phyloP scores from a whole-genome alignment of 768 basidiomycete species.

The Psilocybe azurescens region DNA sequence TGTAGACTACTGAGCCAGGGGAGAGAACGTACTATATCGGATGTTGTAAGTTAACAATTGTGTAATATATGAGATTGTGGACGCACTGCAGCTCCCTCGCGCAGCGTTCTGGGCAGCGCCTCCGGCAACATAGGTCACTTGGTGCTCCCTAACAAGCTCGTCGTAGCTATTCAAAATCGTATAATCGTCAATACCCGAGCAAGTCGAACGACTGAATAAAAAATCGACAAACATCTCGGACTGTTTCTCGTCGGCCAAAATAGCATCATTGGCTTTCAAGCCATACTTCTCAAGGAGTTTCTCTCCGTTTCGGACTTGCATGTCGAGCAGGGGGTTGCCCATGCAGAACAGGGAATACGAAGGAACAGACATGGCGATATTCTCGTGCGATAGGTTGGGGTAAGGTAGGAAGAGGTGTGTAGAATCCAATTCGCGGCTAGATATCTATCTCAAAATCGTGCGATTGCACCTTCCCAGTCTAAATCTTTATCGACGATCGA shows the following conservation, averaged over 20 bases:
- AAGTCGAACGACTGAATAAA: not conserved
- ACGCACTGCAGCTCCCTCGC: conserved; percentile 92
- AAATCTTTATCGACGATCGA: conserved; percentile 15
- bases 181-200: not conserved
- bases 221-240: conserved; percentile 68
- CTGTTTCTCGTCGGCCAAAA: conserved; percentile 91
- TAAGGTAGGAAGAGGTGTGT: conserved; percentile 6
- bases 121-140: conserved; percentile 92
- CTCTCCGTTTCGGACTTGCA: conserved; percentile 90
- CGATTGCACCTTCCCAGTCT: not conserved
- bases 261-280: conserved; percentile 94
- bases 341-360: conserved; percentile 81
- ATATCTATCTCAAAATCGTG: not conserved
- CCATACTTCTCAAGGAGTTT: conserved; percentile 86
- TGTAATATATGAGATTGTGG: not conserved
- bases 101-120: conserved; percentile 98
- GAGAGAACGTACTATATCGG: conserved; percentile 84
- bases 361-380: conserved; percentile 49
- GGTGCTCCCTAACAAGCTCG: conserved; percentile 76
- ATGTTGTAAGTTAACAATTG: conserved; percentile 14
- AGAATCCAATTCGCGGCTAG: not conserved
- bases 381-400: conserved; percentile 68
- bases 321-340: conserved; percentile 96
- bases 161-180: conserved; percentile 68
- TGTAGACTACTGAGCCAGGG: conserved; percentile 86